phyloP scores from a whole-genome alignment of 129 eudicot species.

The Flaveria bidentis region DNA sequence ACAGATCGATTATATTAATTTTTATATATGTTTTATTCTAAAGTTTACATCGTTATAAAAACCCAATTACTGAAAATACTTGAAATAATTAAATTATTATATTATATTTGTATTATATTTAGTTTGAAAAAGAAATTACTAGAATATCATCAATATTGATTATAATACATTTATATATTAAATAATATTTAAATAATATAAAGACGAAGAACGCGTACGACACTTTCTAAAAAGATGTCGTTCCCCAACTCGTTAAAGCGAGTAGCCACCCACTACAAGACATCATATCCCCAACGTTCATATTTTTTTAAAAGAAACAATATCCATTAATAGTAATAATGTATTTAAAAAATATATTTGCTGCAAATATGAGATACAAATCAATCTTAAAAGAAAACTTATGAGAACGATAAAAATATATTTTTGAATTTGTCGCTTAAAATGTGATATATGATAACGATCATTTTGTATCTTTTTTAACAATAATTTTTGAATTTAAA shows the following conservation, averaged over 20 bases:
- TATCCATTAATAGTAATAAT: not conserved
- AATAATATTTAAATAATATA: not conserved
- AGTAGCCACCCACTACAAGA: conserved; percentile 31
- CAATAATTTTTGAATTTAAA: too few relatives aligned
- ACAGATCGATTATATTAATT: too few relatives aligned
- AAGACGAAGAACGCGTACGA: conserved; percentile 28
- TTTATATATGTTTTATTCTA: too few relatives aligned
- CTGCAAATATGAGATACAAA: too few relatives aligned
- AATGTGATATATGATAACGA: too few relatives aligned
- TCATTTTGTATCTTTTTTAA: too few relatives aligned
- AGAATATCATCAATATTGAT: not conserved
- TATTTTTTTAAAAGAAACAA: conserved; percentile 2
- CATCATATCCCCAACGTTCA: conserved; percentile 35
- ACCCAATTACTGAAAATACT: not conserved
- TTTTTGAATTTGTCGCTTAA: too few relatives aligned
- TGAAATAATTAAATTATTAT: not conserved
- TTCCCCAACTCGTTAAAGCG: conserved; percentile 26
- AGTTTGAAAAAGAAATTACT: not conserved
- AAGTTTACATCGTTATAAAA: too few relatives aligned
- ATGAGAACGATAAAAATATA: too few relatives aligned
- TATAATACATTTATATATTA: too few relatives aligned
- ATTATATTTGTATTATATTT: not conserved
- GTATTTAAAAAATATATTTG: too few relatives aligned
- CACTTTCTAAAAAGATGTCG: conserved; percentile 23
- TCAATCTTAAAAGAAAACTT: too few relatives aligned